phyloP scores from a whole-genome alignment of 1,139 yeast genomes.

The Zygotorulaspora mrakii region DNA sequence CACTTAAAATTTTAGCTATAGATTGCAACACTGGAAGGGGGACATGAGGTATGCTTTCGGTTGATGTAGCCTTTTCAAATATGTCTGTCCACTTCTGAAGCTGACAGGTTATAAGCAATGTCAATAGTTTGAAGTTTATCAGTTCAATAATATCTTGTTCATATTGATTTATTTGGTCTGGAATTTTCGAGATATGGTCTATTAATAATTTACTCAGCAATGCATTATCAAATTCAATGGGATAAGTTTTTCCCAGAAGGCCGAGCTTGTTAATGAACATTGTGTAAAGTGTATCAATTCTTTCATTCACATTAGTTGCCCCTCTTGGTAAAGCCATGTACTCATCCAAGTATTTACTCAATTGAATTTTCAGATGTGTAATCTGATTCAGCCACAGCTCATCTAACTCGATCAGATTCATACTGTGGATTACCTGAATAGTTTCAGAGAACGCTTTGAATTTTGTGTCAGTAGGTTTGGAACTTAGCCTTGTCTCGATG shows the following conservation, averaged over 20 bases:
- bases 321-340: constrained; percentile 9
- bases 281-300: constrained; percentile 19
- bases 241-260: constrained; percentile 29
- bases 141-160: constrained; percentile 16
- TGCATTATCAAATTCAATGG: constrained; percentile 26
- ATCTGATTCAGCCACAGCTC: constrained; percentile 29
- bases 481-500: constrained; percentile 20
- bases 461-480: constrained; percentile 14
- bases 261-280: constrained; percentile 31
- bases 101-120: constrained; percentile 30
- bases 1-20: constrained; percentile 17
- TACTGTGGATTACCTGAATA: constrained; percentile 22
- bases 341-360: constrained; percentile 26
- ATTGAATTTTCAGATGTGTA: constrained; percentile 23
- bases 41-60: constrained; percentile 6
- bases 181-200: constrained; percentile 20
- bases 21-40: constrained; percentile 14
- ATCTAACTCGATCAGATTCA: constrained; percentile 24
- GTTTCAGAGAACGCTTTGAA: constrained; percentile 22
- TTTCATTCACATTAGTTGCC: constrained; percentile 15
- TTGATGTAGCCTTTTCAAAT: constrained; percentile 16
- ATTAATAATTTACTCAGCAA: constrained; percentile 21
- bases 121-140: constrained; percentile 29
- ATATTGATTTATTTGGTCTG: constrained; percentile 15
- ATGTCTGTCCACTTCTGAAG: constrained; percentile 31